These are phyloP conservation scores for Metschnikowia hibisci DNA, from an alignment of 805 yeast species.

Conservation along the genomic window DNA sequence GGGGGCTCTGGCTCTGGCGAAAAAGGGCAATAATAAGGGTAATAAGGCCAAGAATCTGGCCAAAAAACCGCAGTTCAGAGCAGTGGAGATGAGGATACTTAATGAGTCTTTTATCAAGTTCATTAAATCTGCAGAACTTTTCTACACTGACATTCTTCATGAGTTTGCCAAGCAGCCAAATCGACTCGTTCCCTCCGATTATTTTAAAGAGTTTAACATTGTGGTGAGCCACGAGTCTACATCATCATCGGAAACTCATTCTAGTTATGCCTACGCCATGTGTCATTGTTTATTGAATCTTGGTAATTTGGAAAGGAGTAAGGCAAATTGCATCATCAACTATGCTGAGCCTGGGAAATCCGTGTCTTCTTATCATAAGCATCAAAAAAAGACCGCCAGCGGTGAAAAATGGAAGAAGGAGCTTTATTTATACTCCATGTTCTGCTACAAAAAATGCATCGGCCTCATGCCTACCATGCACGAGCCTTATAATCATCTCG, in stretches of 20 bases:
- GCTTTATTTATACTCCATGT: constrained; percentile 27
- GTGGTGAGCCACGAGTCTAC: constrained; percentile 5
- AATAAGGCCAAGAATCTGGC: constrained; percentile 10
- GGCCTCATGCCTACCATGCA: constrained; percentile 62
- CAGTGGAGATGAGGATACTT: constrained; percentile 55
- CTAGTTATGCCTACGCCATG: constrained; percentile 13
- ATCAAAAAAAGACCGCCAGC: background rate
- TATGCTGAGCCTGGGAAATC: constrained; percentile 17
- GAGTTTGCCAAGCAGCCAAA: constrained; percentile 37
- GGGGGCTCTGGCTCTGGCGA: background rate
- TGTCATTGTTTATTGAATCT: constrained; percentile 17
- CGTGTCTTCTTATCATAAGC: constrained; percentile 13
- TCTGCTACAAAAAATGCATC: constrained; percentile 48
- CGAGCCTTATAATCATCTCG: constrained; percentile 61
- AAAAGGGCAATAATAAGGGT: constrained; percentile 6
- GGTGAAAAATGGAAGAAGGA: constrained; percentile 32
- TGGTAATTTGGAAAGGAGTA: constrained; percentile 17
- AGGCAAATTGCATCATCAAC: constrained; percentile 8
- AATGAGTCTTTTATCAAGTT: constrained; percentile 50
- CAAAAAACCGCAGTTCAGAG: constrained; percentile 18
- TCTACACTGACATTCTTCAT: constrained; percentile 44
- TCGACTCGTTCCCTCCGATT: constrained; percentile 31
- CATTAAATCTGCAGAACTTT: constrained; percentile 42
- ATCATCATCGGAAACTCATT: constrained; percentile 9
- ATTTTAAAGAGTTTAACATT: constrained; percentile 26